Percentiles rank a stretch among this genome's conserved stretches.
Conservation (phyloP, 208 protist species). For the Borovskyia barvae region DNA sequence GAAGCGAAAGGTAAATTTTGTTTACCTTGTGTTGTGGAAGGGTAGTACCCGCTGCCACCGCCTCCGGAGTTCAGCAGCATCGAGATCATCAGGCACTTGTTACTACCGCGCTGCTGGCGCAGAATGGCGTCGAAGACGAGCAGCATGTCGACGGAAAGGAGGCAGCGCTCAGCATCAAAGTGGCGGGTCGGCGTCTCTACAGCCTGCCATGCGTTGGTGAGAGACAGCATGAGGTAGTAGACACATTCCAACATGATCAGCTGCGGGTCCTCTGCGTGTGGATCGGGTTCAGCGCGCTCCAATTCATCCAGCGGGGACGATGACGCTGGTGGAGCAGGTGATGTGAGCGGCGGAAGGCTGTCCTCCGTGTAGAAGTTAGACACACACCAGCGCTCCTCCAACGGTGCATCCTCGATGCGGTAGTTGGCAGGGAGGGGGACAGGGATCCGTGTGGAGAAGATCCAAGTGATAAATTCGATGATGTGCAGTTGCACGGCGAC, state of each 20-base stretch:
- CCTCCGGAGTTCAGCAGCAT: slow-evolving; percentile 30
- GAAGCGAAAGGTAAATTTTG: slow-evolving; percentile 38
- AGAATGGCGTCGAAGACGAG: slow-evolving; percentile 69
- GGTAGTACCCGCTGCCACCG: slow-evolving; percentile 50
- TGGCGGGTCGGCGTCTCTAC: slow-evolving; percentile 67
- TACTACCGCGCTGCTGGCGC: slow-evolving; percentile 23
- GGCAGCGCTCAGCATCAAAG: slow-evolving; percentile 64
- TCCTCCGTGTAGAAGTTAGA: slow-evolving; percentile 26
- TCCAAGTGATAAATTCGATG: slow-evolving; percentile 69
- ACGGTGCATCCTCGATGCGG: slow-evolving; percentile 9
- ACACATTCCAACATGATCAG: slow-evolving; percentile 37
- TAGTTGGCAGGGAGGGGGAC: slow-evolving; percentile 34
- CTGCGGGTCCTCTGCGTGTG: slow-evolving; percentile 30
- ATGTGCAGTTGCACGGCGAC: slow-evolving; percentile 78
- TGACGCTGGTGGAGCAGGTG: neutral
- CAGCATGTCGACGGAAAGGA: slow-evolving; percentile 63
- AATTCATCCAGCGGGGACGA: no score
- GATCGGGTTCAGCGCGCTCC: slow-evolving; percentile 4
- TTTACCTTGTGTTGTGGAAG: slow-evolving; percentile 59
- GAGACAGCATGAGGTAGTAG: slow-evolving; percentile 59
- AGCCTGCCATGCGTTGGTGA: slow-evolving; percentile 77
- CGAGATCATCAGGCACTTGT: slow-evolving; percentile 33
- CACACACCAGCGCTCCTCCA: slow-evolving; percentile 21
- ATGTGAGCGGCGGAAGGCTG: neutral
- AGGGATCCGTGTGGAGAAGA: slow-evolving; percentile 57